phyloP scores from a whole-genome alignment of 495 filamentous ascomycete species.

The Penicillium alfredii region DNA sequence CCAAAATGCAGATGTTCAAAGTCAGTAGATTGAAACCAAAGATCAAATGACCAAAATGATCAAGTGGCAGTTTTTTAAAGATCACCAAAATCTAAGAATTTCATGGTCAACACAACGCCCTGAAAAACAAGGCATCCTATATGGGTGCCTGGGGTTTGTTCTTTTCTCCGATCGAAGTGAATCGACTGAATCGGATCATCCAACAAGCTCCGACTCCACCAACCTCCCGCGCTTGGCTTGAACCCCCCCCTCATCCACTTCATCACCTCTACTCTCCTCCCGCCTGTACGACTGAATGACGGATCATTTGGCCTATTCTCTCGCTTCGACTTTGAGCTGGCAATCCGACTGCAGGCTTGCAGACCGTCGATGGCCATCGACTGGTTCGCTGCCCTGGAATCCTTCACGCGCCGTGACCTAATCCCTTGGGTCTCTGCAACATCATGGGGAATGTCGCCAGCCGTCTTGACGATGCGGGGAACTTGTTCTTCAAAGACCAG shows the following conservation, averaged over 20 bases:
- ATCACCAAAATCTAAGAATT: no score
- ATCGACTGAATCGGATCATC: conserved; percentile 11
- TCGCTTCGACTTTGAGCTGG: conserved; percentile 8
- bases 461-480: conserved; percentile 77
- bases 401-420: conserved; percentile 29
- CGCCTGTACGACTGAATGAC: conserved; percentile 22
- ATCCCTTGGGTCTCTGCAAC: conserved; percentile 16
- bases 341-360: conserved; percentile 24
- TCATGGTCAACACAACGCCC: background rate
- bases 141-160: conserved; percentile 2
- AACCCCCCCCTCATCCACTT: conserved; percentile 29
- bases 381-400: conserved; percentile 28
- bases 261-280: conserved; percentile 16
- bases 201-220: conserved; percentile 32
- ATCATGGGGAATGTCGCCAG: conserved; percentile 91
- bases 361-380: conserved; percentile 34
- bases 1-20: no score
- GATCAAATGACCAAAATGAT: no score
- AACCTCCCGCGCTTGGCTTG: no score
- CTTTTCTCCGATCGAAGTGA: conserved; percentile 5
- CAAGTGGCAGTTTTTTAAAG: no score
- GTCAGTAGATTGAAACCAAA: no score
- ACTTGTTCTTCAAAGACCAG: conserved; percentile 85
- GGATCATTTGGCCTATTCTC: conserved; percentile 7
- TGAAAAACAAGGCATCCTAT: conserved; percentile 1